phyloP scores from a whole-genome alignment of 176 grass and related monocot genomes.

The Oryza australiensis region DNA sequence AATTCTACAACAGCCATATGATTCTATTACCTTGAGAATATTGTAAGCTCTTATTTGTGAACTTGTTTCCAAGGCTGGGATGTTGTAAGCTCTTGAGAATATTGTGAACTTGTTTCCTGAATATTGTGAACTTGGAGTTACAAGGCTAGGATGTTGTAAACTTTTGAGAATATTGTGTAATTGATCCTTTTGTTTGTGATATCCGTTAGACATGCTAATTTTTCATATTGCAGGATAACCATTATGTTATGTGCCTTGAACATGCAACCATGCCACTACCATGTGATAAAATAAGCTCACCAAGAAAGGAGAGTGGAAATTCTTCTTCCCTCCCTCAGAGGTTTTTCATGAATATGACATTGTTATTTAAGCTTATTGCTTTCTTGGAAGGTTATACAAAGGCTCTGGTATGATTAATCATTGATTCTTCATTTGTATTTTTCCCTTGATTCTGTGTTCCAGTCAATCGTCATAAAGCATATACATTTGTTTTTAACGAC shows the following conservation, averaged over 20 bases:
- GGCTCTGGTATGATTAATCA: background rate
- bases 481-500: background rate
- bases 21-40: too few relatives aligned
- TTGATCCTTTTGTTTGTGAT: background rate
- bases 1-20: too few relatives aligned
- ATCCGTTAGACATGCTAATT: background rate
- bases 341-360: conserved; percentile 11
- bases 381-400: background rate
- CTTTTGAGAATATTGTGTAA: background rate
- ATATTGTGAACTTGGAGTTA: too few relatives aligned
- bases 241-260: conserved; percentile 34
- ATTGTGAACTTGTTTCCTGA: too few relatives aligned
- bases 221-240: background rate
- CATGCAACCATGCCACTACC: conserved; percentile 13
- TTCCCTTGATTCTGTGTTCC: conserved; percentile 1
- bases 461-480: background rate
- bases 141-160: conserved; percentile 74
- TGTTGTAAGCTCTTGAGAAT: too few relatives aligned
- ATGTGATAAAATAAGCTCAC: conserved; percentile 18
- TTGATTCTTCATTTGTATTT: background rate
- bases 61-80: too few relatives aligned
- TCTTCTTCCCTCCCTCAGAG: conserved; percentile 7
- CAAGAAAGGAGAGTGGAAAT: background rate
- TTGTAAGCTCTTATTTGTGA: too few relatives aligned
- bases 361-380: background rate